Evolutionary conservation across 129 eudicot species (phyloP), one percentile per base, ranked within the genome.

Genomic region (Flaveria ramosissima): DNA sequence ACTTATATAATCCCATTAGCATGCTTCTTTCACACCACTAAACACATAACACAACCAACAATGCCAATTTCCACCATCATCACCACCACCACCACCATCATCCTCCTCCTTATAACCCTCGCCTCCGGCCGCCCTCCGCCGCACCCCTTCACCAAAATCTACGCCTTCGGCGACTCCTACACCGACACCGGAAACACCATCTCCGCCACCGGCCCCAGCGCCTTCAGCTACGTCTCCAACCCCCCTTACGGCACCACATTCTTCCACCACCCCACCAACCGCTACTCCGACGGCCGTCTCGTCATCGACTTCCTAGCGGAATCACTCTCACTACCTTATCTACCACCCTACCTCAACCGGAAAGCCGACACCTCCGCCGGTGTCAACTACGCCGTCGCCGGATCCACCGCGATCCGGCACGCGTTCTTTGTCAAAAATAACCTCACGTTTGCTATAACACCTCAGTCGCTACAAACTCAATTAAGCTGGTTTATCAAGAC

Each of bases 121-220:
- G 43, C 81, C 7, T 56, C 73, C 19, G 67, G 81, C 2, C 7
- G 74, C 7, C 15, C 74, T 2, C 69, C 46, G 0, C 62, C 72
- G 1, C 78, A 24, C 1, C 83, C 92, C 5, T 92, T 92, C 85
- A 83, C 77, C 6, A 81, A 69, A n/a, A 85, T 90, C 74, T 88
- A 83, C 81, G 92, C 96, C 26, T 90, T 90, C 23, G 98, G 96
- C 2, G 97, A 93, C 83, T 90, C 98, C 21, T 86, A 62, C 84
- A 93, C 97, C 1, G 98, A 93, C 84, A 90, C 98, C 21, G 98
- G 98, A 30, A 93, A 93, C 89, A 93, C 97, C 36, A 41, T 12
- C 1, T 81, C 97, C 11, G 14, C 61, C 75, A 88, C 87, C 16
- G 96, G 93, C 68, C 98, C 98, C 0, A n/a, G 47, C 19, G 73